Evolutionary conservation across 768 basidiomycete genomes (phyloP), one percentile per base, ranked within the genome.

Genomic region (Xerocomellus intermedius): DNA sequence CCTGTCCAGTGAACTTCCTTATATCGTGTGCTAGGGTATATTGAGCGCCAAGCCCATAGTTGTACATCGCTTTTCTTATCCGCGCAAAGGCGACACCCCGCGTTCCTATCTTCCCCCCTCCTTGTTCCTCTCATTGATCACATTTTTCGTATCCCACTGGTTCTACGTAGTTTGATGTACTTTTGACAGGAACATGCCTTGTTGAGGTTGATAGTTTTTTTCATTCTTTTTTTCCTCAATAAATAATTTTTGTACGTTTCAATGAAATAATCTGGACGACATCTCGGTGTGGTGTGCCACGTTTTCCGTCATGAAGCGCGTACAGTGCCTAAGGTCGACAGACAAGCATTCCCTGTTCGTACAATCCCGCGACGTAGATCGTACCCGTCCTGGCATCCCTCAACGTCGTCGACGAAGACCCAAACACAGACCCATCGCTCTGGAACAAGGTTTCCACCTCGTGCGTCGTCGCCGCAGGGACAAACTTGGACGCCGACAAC

Each of bases 391-490:
- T 60, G 0, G 75, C 68, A 64, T 88, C 86, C 35, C 75, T 66
- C 58, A 87, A 54, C 1, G 74, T 79, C 8, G 84, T 84, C 8
- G 77, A 71, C 16, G 83, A 82, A 2, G 78, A 71, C 14, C 78
- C 75, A 61, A 86, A 86, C 6, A 78, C 77, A 4, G 76, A 73
- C n/a, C 88, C 87, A 56, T 84, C 75, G 60, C 88, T 89, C 71
- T 87, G 87, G 72, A 87, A 89, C n/a, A 90, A 58, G 0, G 88
- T 87, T 62, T 78, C 74, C 30, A 88, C 51, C 33, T 76, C 74
- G 60, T 79, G 73, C 2, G 71, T 72, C 10, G 56, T 58, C 26
- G 72, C 64, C 16, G 65, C 61, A 1, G 75, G 64, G 1, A 79
- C 75, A 43, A 79, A 76, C 42, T 64, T 65, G 52, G 66, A 74